Conservation (phyloP, 257 asterid species). For the Gynochthodes officinalis region DNA sequence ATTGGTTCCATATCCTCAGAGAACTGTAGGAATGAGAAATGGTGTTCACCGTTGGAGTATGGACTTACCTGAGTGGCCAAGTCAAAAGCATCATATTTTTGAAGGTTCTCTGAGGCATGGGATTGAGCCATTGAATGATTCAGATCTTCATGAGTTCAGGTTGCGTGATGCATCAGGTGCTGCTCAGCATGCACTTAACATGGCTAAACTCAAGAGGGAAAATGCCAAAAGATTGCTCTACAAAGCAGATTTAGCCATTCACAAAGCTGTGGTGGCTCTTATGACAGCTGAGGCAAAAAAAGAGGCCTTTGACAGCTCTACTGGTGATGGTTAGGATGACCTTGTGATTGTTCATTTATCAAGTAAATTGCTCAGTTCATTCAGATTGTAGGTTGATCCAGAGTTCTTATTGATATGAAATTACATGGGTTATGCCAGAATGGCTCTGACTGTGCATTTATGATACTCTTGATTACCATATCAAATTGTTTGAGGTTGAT, state of each 20-base stretch:
- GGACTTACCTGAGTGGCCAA: constrained; percentile 47
- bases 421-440: constrained; percentile 8
- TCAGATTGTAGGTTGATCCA: constrained; percentile 21
- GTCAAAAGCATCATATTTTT: constrained; percentile 36
- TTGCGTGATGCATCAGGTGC: constrained; percentile 68
- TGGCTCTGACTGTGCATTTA: constrained; percentile 10
- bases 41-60: constrained; percentile 55
- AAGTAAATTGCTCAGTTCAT: constrained; percentile 14
- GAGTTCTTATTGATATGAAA: constrained; percentile 8
- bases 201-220: constrained; percentile 85
- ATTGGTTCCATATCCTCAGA: constrained; percentile 38
- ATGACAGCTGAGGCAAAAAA: constrained; percentile 80
- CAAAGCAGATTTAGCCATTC: constrained; percentile 75
- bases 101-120: constrained; percentile 41
- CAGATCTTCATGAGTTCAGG: constrained; percentile 61
- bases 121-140: constrained; percentile 34
- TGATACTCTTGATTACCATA: constrained; percentile 8
- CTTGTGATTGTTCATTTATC: constrained; percentile 21
- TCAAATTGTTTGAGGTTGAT: constrained; percentile 11
- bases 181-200: constrained; percentile 48
- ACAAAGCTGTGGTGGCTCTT: constrained; percentile 71
- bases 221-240: constrained; percentile 62
- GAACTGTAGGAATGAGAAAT: constrained; percentile 41
- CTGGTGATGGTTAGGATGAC: constrained; percentile 31
- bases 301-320: constrained; percentile 40